phyloP scores from a whole-genome alignment of 129 eudicot genomes.

The Dittrichia graveolens region DNA sequence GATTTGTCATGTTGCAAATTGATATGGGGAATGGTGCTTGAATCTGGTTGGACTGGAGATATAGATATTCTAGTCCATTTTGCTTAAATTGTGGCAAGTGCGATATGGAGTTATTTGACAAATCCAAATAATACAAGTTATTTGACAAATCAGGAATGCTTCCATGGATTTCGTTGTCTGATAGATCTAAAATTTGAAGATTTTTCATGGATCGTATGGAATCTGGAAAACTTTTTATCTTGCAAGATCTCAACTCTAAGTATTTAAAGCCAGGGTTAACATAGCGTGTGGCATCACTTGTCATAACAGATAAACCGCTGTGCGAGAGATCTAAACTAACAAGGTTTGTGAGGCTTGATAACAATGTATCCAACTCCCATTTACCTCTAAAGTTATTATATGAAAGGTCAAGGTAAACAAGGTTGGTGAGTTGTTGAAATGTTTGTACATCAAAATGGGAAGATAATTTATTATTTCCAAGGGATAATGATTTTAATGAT shows the following conservation, averaged over 20 bases:
- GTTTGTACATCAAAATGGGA: background rate
- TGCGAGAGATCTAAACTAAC: background rate
- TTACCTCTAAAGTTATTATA: background rate
- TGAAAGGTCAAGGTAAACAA: background rate
- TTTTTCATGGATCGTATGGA: background rate
- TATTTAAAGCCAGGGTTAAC: background rate
- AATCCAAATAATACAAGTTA: background rate
- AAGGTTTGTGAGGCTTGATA: background rate
- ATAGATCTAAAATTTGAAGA: background rate
- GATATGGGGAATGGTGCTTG: no score
- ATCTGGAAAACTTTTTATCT: background rate
- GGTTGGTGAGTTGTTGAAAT: slow-evolving; percentile 11
- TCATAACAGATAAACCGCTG: background rate
- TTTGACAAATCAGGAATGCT: background rate
- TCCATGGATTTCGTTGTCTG: background rate
- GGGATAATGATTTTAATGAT: background rate
- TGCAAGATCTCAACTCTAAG: slow-evolving; percentile 6
- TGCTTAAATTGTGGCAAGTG: no score
- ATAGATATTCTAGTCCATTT: no score
- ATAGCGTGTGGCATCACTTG: background rate
- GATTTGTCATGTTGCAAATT: no score
- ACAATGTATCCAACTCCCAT: background rate
- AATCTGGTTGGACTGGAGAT: no score
- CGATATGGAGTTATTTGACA: background rate
- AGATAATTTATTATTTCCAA: background rate